Evolutionary conservation across 2,329 filamentous ascomycete species (phyloP).

Genomic region (Penicillium brasilianum): DNA sequence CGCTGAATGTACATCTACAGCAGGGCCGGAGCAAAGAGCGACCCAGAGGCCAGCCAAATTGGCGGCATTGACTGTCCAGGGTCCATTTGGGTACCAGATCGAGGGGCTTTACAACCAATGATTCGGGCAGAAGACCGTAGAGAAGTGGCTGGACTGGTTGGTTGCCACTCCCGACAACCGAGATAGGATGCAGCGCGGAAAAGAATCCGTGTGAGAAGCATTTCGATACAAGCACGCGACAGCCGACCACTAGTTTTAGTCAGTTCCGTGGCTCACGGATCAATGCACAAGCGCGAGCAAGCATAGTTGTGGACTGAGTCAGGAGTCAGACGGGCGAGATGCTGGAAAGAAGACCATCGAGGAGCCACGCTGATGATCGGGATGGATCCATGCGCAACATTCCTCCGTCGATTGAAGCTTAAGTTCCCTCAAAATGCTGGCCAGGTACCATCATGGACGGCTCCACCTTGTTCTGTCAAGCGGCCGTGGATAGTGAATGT

Average conservation of each 20-base stretch:
- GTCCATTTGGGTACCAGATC: slow-evolving; percentile 7
- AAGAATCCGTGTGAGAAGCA: slow-evolving; percentile 30
- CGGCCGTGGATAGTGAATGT: not conserved
- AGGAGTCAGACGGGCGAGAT: not conserved
- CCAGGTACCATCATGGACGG: not conserved
- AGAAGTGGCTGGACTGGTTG: not conserved
- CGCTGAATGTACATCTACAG: slow-evolving; percentile 7
- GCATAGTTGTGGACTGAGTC: not conserved
- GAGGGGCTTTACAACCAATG: slow-evolving; percentile 14
- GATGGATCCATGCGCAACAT: not conserved
- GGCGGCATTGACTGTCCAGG: slow-evolving; percentile 1
- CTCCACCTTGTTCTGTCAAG: not conserved
- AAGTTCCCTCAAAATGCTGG: not conserved
- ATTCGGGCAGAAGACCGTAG: slow-evolving; percentile 22
- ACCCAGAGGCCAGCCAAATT: slow-evolving; percentile 8
- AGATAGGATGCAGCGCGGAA: slow-evolving; percentile 22
- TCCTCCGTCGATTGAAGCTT: not conserved
- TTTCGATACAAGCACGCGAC: not conserved
- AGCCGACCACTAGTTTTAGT: not conserved
- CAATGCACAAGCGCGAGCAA: not conserved
- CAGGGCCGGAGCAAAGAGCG: slow-evolving; percentile 2
- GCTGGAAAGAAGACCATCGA: not conserved
- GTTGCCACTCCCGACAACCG: slow-evolving; percentile 12
- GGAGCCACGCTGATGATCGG: not conserved
- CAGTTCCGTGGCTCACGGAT: not conserved